These are phyloP conservation scores for Xylariaceae sp. DNA, from an alignment of 2,329 filamentous ascomycete species.

Conservation along the genomic window DNA sequence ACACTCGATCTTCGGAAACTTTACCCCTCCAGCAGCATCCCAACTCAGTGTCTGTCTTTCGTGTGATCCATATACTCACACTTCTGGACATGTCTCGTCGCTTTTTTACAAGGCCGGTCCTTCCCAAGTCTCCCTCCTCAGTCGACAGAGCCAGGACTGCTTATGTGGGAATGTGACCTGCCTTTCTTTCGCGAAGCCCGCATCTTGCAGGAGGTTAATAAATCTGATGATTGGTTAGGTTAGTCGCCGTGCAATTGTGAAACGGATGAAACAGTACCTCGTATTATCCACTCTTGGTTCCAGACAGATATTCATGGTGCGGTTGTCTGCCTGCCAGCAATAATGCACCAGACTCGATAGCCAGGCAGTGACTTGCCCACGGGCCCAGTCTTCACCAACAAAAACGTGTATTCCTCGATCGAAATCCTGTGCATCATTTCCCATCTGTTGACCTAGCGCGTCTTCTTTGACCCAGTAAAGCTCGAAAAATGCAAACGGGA, in stretches of 20 bases:
- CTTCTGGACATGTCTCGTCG: too few relatives aligned
- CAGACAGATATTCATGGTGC: constrained; percentile 78
- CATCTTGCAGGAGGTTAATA: constrained; percentile 64
- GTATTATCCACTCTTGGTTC: constrained; percentile 90
- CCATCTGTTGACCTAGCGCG: constrained; percentile 64
- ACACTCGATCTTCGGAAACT: too few relatives aligned
- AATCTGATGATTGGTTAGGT: constrained; percentile 45
- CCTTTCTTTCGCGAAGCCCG: constrained; percentile 81
- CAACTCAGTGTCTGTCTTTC: too few relatives aligned
- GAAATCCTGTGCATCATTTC: constrained; percentile 67
- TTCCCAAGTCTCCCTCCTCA: constrained; percentile 76
- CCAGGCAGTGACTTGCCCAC: constrained; percentile 80
- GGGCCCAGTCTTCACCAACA: constrained; percentile 87
- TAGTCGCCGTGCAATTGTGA: neutral
- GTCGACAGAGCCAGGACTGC: constrained; percentile 79
- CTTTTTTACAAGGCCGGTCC: constrained; percentile 51
- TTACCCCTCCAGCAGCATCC: too few relatives aligned
- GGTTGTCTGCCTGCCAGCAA: constrained; percentile 69
- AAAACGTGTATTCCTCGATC: constrained; percentile 86
- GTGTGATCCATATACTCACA: too few relatives aligned
- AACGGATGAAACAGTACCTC: constrained; percentile 51
- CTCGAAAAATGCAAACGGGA: constrained; percentile 96
- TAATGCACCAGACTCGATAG: constrained; percentile 83
- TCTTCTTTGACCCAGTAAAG: constrained; percentile 99
- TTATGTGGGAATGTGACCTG: constrained; percentile 90